Base-by-base conservation (phyloP, 192 early-diverging fungal species). In the Coemansia sp. region DNA sequence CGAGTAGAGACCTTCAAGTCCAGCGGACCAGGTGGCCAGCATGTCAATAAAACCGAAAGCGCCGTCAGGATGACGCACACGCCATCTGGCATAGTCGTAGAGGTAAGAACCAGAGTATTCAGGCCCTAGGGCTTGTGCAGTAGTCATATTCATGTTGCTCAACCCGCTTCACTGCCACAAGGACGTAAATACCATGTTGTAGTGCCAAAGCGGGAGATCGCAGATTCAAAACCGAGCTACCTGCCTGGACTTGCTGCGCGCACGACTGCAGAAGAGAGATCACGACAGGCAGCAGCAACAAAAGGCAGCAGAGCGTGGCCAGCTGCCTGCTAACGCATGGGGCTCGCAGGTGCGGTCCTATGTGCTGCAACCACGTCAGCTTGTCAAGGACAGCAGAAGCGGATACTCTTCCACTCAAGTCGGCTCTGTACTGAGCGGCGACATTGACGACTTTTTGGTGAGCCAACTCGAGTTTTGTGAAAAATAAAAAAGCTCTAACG, bases 31-130 rank as follows among this genome's bases (percentile, higher is more conserved):
- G 91, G 91, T 16, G 91, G 91, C 5, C 91, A 92, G 86, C 93
- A 95, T 76, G 95, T 94, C 18, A 97, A 95, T 71, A 95, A 90
- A 8, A 95, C 95, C 9, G 93, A 95, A 41, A 91, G 89, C 73
- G 93, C 94, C 3, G 92, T 95, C 47, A 85, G 94, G 20, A 86
- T 97, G 15, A 93, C 90, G n/a, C 95, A 97, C 85, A 72, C 95
- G 20, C 91, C 94, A 11, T 92, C 94, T 6, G 94, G 93, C 2
- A 89, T 94, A 42, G 84, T 88, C 8, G 90, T 93, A 11, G 72
- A 73, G 68, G 68, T 70, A 70, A 63, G 46, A 20, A 20, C 6
- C 33, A 8, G 68, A 85, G 46, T 7, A 60, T 22, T n/a, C 29
- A 18, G 20, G 15, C 10, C 4, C 20, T 3, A 59, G 7, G n/a